Base-by-base conservation (phyloP, 2,329 filamentous ascomycete species). In the Keithomyces neogunnii region DNA sequence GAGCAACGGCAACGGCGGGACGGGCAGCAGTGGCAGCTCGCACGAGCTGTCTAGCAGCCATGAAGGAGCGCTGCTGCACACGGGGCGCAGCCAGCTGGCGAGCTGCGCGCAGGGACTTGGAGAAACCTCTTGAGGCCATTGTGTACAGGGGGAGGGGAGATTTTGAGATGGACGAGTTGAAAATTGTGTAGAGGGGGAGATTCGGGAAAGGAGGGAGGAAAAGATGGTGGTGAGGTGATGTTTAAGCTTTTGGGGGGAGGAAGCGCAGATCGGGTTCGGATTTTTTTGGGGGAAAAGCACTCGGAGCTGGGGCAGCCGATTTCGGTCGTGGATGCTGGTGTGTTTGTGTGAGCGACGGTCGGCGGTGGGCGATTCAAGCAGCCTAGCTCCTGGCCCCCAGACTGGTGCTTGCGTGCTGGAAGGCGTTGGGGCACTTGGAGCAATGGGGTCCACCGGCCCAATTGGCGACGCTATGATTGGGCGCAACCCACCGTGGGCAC, bases 61-160 rank as follows among this genome's bases (percentile, higher is more conserved):
- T 73, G 63, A 84, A 82, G 57, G 80, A 79, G 67, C 82, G 80
- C 69, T 79, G 77, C 74, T 81, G 79, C 52, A 76, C 71, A 60
- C 75, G 75, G 60, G 82, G 78, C 58, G 78, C 73, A 62, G 73
- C 75, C 71, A 84, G 73, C 73, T 85, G 82, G 71, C 81, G 81
- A 65, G 50, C 50, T 62, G 76, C 74, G 67, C 82, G 81, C 63
- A 86, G 73, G 67, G 81, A 78, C 76, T 80, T 84, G 65, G 80
- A 80, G 76, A 89, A 78, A 75, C 75, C 82, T 74, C 86, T 80
- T 65, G 87, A 88, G 70, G 88, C 86, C 88, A 92, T 91, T 75
- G 70, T 81, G 72, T 72, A 42, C 11, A 32, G 36, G 13, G 30
- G 45, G 45, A 42, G 47, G 47, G 47, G 26, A 39, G 38, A 55